phyloP scores from a whole-genome alignment of 495 filamentous ascomycete genomes.

The Neohortaea acidophila region DNA sequence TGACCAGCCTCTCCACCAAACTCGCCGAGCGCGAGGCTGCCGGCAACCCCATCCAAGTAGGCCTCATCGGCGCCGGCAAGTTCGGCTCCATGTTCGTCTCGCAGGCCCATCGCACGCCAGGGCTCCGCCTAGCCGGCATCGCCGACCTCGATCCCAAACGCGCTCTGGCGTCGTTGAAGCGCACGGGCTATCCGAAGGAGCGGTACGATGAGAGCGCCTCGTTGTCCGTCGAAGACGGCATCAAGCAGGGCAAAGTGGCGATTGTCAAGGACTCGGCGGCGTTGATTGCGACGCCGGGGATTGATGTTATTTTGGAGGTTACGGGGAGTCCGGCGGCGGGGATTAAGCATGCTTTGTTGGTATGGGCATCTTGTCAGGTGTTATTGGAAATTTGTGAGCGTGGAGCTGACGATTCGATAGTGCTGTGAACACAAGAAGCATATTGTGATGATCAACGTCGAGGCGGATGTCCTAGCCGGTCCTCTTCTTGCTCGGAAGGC shows the following conservation, averaged over 20 bases:
- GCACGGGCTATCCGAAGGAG: constrained; percentile 14
- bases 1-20: constrained; percentile 18
- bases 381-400: neutral
- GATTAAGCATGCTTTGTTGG: constrained; percentile 16
- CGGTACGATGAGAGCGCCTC: constrained; percentile 10
- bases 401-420: neutral
- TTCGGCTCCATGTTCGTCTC: constrained; percentile 21
- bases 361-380: neutral
- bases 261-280: constrained; percentile 15
- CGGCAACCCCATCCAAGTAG: constrained; percentile 19
- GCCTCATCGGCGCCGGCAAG: constrained; percentile 19
- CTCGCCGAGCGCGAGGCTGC: constrained; percentile 11
- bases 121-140: constrained; percentile 17
- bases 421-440: constrained; percentile 23
- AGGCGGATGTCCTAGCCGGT: constrained; percentile 20
- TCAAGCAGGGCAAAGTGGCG: constrained; percentile 15
- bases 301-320: constrained; percentile 18
- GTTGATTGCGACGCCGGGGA: constrained; percentile 12
- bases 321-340: constrained; percentile 18
- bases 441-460: constrained; percentile 21
- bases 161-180: constrained; percentile 12
- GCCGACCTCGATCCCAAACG: constrained; percentile 17
- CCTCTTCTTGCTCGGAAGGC: constrained; percentile 17
- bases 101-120: constrained; percentile 13
- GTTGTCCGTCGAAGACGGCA: constrained; percentile 12